Evolutionary conservation across 192 early-diverging fungal species (phyloP), one percentile per base, ranked within the genome.

Genomic region (Rhizoclosmatium globosum): DNA sequence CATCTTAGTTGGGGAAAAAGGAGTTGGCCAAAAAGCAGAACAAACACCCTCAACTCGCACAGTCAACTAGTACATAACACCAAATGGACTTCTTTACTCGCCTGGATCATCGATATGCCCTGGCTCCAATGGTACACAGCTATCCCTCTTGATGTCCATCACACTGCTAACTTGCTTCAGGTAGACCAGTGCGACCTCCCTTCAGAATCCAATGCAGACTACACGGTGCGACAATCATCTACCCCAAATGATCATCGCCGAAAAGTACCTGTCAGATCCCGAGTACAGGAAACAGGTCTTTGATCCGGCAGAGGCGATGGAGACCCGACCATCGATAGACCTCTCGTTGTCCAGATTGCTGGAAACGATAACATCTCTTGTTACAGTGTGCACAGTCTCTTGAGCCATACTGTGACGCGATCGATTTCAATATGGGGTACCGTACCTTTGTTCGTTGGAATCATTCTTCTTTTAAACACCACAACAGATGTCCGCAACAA

Each of bases 131-230:
- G 66, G 66, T 64, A 38, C 15, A 38, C n/a, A 21, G 0, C 31
- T 39, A 64, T 64, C 13, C 2, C 62, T 41, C 21, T 23, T 64
- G 21, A 23, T 13, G 23, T 13, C 15, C 15, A 3, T 13, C 31
- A 64, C 7, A 41, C 45, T 31, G 31, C 31, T 31, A 31, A 31
- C 31, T 31, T 31, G 31, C 31, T 31, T 31, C 31, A 69, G 74
- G 74, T 77, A 2, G 75, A 68, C 65, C 75, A 77, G 53, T 77
- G 75, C 42, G 75, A 77, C 53, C 75, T 77, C 39, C 75, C 15
- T 77, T 77, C 75, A 62, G 75, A 11, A 21, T 65, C 19, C 31
- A 43, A 46, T 19, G 15, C 3, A 38, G 75, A 68, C 43, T 17
- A 13, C 75, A 77, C 64, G 46, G 47, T 6, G 13, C 44, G 6